Base-by-base conservation (phyloP, 2,329 filamentous ascomycete species). In the Colletotrichum sp. region DNA sequence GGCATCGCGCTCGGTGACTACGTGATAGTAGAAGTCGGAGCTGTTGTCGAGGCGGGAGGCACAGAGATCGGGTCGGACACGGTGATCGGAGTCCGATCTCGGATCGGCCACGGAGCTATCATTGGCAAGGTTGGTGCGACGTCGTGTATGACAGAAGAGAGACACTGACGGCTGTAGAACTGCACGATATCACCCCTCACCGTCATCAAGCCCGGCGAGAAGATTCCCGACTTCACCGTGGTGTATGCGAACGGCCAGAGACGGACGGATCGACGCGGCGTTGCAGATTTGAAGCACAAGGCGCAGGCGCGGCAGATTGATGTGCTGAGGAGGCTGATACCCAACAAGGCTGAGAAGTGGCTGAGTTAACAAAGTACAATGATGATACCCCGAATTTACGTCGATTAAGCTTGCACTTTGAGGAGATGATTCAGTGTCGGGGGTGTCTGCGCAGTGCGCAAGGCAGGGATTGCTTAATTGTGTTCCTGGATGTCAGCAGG, bases 131-230 rank as follows among this genome's bases (percentile, higher is more conserved):
- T 93, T 74, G 19, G 34, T 66, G 25, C 19, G 29, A 57, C 59
- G 57, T 11, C 11, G 9, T 52, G 11, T 36, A 30, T 9, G 7
- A 6, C 11, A 19, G 12, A 63, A 27, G 16, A 32, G n/a, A 3
- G 36, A 67, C 44, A 34, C 69, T 76, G 34, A 76, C 32, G 44
- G n/a, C 13, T 52, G 16, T 34, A 93, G 88, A 91, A 95, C 82
- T 94, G 93, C 80, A 95, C 93, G 27, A 88, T 96, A 68, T 93
- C 94, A 9, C 90, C 94, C 0, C 88, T 91, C 75, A 93, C 90
- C 29, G 87, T 89, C 30, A 86, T 96, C 57, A 83, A 85, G 0
- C 89, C 92, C 12, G 89, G 90, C 1, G 90, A 92, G 36, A 84
- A 87, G 13, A 81, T 96, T 1, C 90, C 90, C 0, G 93, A 95